phyloP scores from a whole-genome alignment of 208 protist genomes.

The Leishmania mexicana region DNA sequence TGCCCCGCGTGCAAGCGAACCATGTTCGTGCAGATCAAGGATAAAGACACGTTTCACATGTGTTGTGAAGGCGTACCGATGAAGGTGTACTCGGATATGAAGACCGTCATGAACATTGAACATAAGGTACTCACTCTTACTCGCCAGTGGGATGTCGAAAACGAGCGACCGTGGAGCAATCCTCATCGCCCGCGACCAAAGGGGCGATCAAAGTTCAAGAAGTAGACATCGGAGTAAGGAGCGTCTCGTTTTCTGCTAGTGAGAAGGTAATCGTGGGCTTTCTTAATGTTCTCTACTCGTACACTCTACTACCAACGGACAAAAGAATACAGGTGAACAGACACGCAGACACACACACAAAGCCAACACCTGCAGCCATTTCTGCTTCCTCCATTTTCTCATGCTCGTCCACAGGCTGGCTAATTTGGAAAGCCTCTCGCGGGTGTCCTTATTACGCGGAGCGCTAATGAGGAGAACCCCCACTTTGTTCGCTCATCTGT shows the following conservation, averaged over 20 bases:
- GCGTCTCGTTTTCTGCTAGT: slow-evolving; percentile 9
- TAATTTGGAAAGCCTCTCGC: background rate
- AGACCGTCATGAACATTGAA: slow-evolving; percentile 79
- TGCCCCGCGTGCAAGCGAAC: slow-evolving; percentile 80
- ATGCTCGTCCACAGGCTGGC: background rate
- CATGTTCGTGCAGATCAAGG: slow-evolving; percentile 56
- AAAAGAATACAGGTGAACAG: too few species aligned
- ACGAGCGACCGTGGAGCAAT: slow-evolving; percentile 79
- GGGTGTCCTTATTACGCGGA: background rate
- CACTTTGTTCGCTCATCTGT: background rate
- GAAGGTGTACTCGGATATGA: slow-evolving; percentile 80
- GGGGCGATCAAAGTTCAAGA: slow-evolving; percentile 88
- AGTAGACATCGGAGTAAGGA: slow-evolving; percentile 29
- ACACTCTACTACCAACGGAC: background rate
- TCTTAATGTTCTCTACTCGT: background rate
- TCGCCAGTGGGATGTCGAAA: slow-evolving; percentile 84
- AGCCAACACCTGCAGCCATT: background rate
- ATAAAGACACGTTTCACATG: slow-evolving; percentile 79
- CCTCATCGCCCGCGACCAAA: slow-evolving; percentile 84
- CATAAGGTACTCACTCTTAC: slow-evolving; percentile 54
- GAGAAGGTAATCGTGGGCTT: background rate
- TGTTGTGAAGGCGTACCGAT: slow-evolving; percentile 84
- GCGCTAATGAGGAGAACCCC: background rate
- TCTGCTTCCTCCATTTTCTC: background rate
- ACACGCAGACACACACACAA: too few species aligned